phyloP scores from a whole-genome alignment of 495 filamentous ascomycete species.

The Penicillium paradoxum region DNA sequence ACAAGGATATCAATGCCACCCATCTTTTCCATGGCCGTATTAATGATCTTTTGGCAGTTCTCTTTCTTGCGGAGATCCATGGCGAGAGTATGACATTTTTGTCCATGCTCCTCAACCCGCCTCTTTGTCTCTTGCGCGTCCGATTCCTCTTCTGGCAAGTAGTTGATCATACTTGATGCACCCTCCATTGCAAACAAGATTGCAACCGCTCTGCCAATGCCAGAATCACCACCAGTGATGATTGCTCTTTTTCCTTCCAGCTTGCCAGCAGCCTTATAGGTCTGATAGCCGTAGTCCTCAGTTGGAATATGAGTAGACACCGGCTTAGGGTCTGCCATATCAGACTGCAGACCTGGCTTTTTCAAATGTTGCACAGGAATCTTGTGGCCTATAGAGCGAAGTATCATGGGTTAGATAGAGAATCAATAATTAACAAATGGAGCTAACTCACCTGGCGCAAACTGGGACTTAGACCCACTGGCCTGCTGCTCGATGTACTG shows the following conservation, averaged over 20 bases:
- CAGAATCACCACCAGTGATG: conserved; percentile 80
- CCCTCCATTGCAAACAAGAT: conserved; percentile 83
- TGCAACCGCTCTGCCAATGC: conserved; percentile 78
- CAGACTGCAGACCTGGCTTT: conserved; percentile 62
- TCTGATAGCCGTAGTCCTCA: conserved; percentile 63
- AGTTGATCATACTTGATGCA: conserved; percentile 67
- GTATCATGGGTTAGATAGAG: not conserved
- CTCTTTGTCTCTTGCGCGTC: conserved; percentile 77
- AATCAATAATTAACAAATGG: not conserved
- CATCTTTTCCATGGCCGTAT: conserved; percentile 57
- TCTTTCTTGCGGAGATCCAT: conserved; percentile 59
- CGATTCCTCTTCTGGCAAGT: conserved; percentile 70
- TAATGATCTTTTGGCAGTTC: conserved; percentile 67
- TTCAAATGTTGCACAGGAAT: conserved; percentile 64
- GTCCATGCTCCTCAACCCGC: conserved; percentile 59
- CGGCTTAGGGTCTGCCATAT: conserved; percentile 61
- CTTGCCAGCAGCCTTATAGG: conserved; percentile 75
- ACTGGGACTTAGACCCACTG: conserved; percentile 25
- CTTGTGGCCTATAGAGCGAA: conserved; percentile 51
- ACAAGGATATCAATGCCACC: conserved; percentile 71
- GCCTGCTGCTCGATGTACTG: conserved; percentile 22
- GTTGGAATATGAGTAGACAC: conserved; percentile 62
- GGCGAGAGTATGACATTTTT: conserved; percentile 56
- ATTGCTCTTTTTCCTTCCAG: conserved; percentile 69
- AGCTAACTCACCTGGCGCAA: conserved; percentile 22